These are phyloP conservation scores for Boletellus ananiceps DNA, from an alignment of 768 basidiomycete species.

Conservation along the genomic window DNA sequence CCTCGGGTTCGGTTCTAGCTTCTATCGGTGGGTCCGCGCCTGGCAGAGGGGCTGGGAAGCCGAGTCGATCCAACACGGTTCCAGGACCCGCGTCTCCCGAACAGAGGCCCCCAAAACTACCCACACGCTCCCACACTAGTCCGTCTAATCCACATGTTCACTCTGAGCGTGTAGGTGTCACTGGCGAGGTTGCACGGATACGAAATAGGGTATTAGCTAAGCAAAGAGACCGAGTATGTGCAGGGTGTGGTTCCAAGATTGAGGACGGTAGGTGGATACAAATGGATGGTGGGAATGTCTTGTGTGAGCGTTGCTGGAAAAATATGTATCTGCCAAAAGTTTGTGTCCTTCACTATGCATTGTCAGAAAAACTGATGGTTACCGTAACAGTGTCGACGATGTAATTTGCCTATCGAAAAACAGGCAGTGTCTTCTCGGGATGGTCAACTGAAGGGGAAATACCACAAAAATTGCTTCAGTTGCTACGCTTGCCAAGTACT, in stretches of 20 bases:
- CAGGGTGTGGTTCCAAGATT: slow-evolving; percentile 64
- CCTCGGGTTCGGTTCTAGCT: slow-evolving; percentile 32
- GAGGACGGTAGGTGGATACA: slow-evolving; percentile 81
- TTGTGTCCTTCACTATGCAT: slow-evolving; percentile 15
- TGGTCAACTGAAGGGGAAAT: slow-evolving; percentile 94
- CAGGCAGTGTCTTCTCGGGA: slow-evolving; percentile 88
- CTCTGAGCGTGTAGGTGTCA: slow-evolving; percentile 21
- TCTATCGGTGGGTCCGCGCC: slow-evolving; percentile 22
- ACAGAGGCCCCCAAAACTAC: slow-evolving; percentile 47
- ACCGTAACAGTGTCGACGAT: slow-evolving; percentile 71
- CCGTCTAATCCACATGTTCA: slow-evolving; percentile 37
- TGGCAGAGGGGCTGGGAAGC: slow-evolving; percentile 25
- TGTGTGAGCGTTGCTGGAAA: slow-evolving; percentile 95
- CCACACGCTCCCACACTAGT: slow-evolving; percentile 51
- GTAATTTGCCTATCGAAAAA: slow-evolving; percentile 82
- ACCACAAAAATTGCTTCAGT: slow-evolving; percentile 88
- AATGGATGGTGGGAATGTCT: slow-evolving; percentile 66
- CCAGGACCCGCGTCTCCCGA: slow-evolving; percentile 44
- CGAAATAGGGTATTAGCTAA: slow-evolving; percentile 32
- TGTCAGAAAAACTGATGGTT: slow-evolving; percentile 1
- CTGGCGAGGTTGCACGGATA: slow-evolving; percentile 27
- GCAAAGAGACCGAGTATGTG: slow-evolving; percentile 46
- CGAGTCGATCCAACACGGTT: slow-evolving; percentile 50
- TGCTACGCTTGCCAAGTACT: slow-evolving; percentile 75
- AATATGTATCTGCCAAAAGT: slow-evolving; percentile 93